Evolutionary conservation across 768 basidiomycete species (phyloP), one percentile per base, ranked within the genome.

Genomic region (Mycena olivaceomarginata): DNA sequence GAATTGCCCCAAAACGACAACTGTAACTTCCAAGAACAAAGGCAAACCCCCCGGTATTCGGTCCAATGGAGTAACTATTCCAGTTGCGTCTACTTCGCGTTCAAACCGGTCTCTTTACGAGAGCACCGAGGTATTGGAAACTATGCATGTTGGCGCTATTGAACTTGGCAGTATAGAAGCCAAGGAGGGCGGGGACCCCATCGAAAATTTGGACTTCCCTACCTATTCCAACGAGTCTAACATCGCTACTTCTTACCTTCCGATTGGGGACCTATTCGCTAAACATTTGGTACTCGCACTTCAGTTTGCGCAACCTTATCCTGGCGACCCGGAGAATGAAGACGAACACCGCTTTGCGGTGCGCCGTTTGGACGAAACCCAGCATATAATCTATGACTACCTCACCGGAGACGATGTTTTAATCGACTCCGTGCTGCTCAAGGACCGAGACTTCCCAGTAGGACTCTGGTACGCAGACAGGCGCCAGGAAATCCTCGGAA

Each of bases 121-220:
- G 13, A 39, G 59, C 13, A 60, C 59, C 16, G 59, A 60, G 37
- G 59, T 60, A 5, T 16, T 60, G 5, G 59, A 60, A 10, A 39
- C 59, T 9, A 59, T 59, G 57, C 57, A 59, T 15, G 25, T 59
- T 9, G 57, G 25, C 25, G 57, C 57, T 11, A 16, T 60, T 18
- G 25, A 13, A 13, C 31, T 60, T 10, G 15, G 13, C 13, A 15
- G 59, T 60, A 60, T 60, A 37, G 59, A 60, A 60, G 59, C 59
- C 59, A 10, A 60, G 59, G 59, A 60, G 59, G 59, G 59, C 59
- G 59, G 59, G 59, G 51, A 48, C 46, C 46, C 46, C 46, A 15
- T 48, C 7, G 16, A n/a, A 48, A 48, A 48, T 16, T 48, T 48
- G 5, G 15, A 16, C 46, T 48, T 48, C 16, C 46, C 46, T 48